Percentiles rank a stretch among this genome's conserved stretches.
These are phyloP conservation scores for Agaricales sp. DNA, from an alignment of 1,284 basidiomycete genomes.

Conservation along the genomic window DNA sequence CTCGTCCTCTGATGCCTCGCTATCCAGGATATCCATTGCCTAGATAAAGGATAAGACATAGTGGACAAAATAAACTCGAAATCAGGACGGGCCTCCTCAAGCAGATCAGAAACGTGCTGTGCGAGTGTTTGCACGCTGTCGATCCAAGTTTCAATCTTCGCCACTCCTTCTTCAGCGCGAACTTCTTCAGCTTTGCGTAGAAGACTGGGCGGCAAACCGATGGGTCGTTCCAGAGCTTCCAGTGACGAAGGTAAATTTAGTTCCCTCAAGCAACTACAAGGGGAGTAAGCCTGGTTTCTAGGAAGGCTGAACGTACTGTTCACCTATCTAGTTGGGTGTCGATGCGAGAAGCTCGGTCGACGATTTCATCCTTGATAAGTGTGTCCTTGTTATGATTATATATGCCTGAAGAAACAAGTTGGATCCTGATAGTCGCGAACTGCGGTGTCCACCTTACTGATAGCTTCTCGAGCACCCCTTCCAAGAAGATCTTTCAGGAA, in stretches of 20 bases:
- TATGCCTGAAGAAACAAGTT: constrained; percentile 45
- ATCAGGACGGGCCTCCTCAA: constrained; percentile 59
- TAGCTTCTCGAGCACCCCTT: constrained; percentile 85
- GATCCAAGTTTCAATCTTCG: constrained; percentile 62
- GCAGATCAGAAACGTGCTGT: constrained; percentile 45
- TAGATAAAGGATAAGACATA: constrained; percentile 20
- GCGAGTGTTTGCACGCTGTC: constrained; percentile 67
- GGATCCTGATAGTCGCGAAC: constrained; percentile 2
- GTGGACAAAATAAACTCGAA: neutral
- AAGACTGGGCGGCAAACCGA: constrained; percentile 83
- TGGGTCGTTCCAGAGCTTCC: constrained; percentile 80
- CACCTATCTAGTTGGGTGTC: constrained; percentile 19
- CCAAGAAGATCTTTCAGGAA: constrained; percentile 42
- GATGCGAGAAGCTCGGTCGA: constrained; percentile 31
- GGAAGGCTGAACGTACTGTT: constrained; percentile 36
- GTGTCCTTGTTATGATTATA: constrained; percentile 80
- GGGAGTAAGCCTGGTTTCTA: neutral
- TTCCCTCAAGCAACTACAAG: constrained; percentile 51
- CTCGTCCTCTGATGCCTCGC: constrained; percentile 86
- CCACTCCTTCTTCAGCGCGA: constrained; percentile 65
- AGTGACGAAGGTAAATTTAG: constrained; percentile 81
- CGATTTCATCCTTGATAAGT: constrained; percentile 62
- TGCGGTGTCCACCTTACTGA: constrained; percentile 64
- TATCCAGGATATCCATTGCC: constrained; percentile 83
- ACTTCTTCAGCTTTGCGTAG: constrained; percentile 85